These are phyloP conservation scores for Benincasa hispida DNA, from an alignment of 306 rosid genomes.

Conservation along the genomic window DNA sequence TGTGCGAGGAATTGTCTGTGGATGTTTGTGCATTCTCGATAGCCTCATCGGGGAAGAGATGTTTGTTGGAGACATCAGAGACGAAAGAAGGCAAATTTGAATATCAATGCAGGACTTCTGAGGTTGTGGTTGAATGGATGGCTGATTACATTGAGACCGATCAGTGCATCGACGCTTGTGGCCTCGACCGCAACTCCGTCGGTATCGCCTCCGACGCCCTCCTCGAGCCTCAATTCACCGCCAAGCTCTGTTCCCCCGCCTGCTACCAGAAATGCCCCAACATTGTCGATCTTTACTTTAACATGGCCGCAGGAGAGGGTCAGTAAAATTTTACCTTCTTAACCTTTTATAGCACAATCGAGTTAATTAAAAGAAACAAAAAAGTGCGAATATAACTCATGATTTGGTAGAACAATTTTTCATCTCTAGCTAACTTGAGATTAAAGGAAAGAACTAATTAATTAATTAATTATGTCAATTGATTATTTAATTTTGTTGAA, in stretches of 20 bases:
- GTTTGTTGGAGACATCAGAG: slow-evolving; percentile 50
- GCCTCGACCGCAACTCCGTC: slow-evolving; percentile 49
- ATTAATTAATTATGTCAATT: too few species aligned
- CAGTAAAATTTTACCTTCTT: not conserved
- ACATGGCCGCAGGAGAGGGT: slow-evolving; percentile 64
- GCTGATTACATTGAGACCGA: slow-evolving; percentile 52
- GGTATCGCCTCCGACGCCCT: slow-evolving; percentile 76
- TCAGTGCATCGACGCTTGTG: slow-evolving; percentile 56
- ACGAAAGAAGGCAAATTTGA: slow-evolving; percentile 27
- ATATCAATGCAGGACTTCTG: slow-evolving; percentile 64
- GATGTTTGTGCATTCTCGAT: slow-evolving; percentile 54
- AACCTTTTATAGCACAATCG: not conserved
- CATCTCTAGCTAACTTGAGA: not conserved
- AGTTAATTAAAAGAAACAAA: too few species aligned
- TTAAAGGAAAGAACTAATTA: not conserved
- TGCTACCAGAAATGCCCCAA: slow-evolving; percentile 68
- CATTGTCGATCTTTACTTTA: slow-evolving; percentile 47
- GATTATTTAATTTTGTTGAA: too few species aligned
- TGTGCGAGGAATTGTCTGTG: slow-evolving; percentile 40
- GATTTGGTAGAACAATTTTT: too few species aligned
- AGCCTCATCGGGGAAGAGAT: slow-evolving; percentile 77
- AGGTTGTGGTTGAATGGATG: slow-evolving; percentile 62
- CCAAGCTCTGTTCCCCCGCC: slow-evolving; percentile 53
- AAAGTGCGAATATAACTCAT: too few species aligned
- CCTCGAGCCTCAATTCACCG: slow-evolving; percentile 59